Conservation (phyloP, 805 yeast species). For the Maudiozyma serrabonitensis region DNA sequence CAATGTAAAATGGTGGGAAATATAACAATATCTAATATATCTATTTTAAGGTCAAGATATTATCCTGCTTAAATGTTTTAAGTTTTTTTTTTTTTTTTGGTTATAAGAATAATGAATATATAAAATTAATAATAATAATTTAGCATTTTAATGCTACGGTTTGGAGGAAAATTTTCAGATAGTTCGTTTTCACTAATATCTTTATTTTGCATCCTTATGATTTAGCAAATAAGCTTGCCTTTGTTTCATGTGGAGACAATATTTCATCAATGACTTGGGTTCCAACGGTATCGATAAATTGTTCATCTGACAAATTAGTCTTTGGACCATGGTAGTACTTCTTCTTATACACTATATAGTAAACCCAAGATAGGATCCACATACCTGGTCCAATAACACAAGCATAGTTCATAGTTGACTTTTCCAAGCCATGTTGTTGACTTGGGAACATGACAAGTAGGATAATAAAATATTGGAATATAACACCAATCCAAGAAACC, state of each 20-base stretch:
- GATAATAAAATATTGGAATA: conserved; percentile 45
- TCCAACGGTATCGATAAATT: conserved; percentile 22
- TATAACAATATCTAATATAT: no score
- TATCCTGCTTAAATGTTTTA: no score
- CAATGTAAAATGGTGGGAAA: no score
- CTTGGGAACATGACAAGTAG: conserved; percentile 54
- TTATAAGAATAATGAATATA: no score
- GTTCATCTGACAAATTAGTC: conserved; percentile 26
- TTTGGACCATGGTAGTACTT: conserved; percentile 50
- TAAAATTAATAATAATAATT: no score
- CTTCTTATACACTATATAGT: conserved; percentile 44
- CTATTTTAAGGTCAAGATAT: no score
- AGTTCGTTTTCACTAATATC: no score
- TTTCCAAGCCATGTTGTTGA: conserved; percentile 25
- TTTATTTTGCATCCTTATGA: no score
- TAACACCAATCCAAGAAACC: conserved; percentile 38
- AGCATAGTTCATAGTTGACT: conserved; percentile 59
- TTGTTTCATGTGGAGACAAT: conserved; percentile 5
- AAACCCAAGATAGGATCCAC: conserved; percentile 45
- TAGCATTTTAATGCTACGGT: no score
- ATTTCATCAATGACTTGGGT: conserved; percentile 18
- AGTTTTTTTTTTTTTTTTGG: no score
- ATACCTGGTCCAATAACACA: conserved; percentile 54
- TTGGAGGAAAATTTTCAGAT: not conserved
- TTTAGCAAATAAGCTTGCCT: not conserved